Evolutionary conservation across 257 asterid genomes (phyloP).

Genomic region (Solanum chmielewskii): DNA sequence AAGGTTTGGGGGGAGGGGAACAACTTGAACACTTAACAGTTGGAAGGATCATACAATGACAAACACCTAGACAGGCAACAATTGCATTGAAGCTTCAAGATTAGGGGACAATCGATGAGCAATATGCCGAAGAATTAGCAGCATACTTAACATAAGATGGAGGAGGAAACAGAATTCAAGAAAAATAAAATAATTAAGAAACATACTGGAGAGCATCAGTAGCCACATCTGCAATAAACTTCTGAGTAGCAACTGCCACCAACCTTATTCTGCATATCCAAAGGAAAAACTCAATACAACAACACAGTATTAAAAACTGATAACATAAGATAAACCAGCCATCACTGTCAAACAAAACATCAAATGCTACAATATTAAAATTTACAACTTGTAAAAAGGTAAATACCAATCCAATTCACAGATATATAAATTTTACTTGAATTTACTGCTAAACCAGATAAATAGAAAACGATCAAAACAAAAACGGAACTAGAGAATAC

Average conservation of each 20-base stretch:
- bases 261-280: slow-evolving; percentile 70
- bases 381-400: not conserved
- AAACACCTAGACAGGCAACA: not conserved
- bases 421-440: not conserved
- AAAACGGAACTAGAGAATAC: not conserved
- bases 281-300: slow-evolving; percentile 68
- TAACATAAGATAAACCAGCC: not conserved
- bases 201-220: slow-evolving; percentile 97
- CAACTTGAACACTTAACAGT: not conserved
- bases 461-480: not conserved
- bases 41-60: not conserved
- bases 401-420: not conserved
- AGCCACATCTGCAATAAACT: slow-evolving; percentile 90
- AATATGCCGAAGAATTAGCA: not conserved
- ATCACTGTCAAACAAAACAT: not conserved
- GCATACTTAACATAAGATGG: not conserved
- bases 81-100: not conserved
- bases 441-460: not conserved
- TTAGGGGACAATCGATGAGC: not conserved
- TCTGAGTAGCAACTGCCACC: slow-evolving; percentile 98
- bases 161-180: not conserved
- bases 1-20: not conserved
- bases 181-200: not conserved
- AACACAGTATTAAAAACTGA: slow-evolving; percentile 74
- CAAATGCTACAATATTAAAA: not conserved